Base-by-base conservation (phyloP, 1,139 yeast species). In the Lodderomyces beijingensis region DNA sequence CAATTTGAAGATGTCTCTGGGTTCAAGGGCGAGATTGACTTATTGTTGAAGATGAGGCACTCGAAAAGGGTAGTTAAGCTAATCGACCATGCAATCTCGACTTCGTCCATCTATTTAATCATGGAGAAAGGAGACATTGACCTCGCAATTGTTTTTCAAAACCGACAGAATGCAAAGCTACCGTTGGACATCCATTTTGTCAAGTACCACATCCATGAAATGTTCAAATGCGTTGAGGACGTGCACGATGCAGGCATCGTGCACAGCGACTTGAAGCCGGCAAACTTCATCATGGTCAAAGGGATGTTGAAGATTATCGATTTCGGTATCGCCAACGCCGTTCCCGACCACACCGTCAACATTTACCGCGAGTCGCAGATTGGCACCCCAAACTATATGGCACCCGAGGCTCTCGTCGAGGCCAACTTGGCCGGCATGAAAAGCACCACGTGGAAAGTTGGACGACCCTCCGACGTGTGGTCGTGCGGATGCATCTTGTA, bases 41-140 rank as follows among this genome's bases (percentile, higher is more conserved):
- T 91, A 20, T 61, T 91, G 36, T 62, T 72, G 19, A 73, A 74
- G 42, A 62, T 93, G 17, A 68, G 70, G 38, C 64, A 74, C 32
- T 77, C 79, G 36, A 74, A 74, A 17, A 64, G 96, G 36, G 96
- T 91, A 4, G 95, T 93, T 4, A 73, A 74, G 45, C 63, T 91
- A 30, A 61, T 83, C 28, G 96, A 88, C 50, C 77, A 81, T 52
- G 82, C 83, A 20, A 65, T 87, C 45, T 72, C 73, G 2, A 77
- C 74, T 25, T 77, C 82, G 0, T 69, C 79, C 2, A 69, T 89
- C 20, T 71, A 74, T 46, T 62, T 89, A 41, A 85, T 91, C 1
- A 87, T 91, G 96, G 98, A 91, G 57, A 85, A 94, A 50, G 98
- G 98, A 15, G 96, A 91, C 45, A 74, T 84, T 34, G 98, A 91